Evolutionary conservation across 805 yeast genomes (phyloP).

Genomic region (Peterozyma toletana): DNA sequence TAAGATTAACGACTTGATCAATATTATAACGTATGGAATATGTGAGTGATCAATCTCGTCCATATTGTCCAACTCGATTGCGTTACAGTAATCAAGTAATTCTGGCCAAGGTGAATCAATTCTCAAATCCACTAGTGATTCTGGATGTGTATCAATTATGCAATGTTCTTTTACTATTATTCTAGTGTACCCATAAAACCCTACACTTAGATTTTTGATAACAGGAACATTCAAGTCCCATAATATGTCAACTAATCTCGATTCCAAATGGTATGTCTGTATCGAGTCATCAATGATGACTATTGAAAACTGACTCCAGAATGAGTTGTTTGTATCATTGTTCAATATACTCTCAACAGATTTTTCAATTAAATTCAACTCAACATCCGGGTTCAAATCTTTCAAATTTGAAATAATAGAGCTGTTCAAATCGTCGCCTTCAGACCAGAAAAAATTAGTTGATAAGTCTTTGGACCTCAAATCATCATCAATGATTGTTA

Average conservation of each 20-base stretch:
- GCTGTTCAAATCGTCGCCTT: slow-evolving; percentile 2
- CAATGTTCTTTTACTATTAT: slow-evolving; percentile 49
- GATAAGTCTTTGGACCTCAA: slow-evolving; percentile 29
- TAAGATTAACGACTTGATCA: slow-evolving; percentile 42
- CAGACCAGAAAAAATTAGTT: slow-evolving; percentile 39
- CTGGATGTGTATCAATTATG: slow-evolving; percentile 73
- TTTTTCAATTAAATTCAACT: slow-evolving; percentile 22
- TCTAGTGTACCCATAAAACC: slow-evolving; percentile 60
- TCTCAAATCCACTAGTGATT: slow-evolving; percentile 54
- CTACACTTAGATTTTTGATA: slow-evolving; percentile 41
- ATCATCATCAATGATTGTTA: slow-evolving; percentile 48
- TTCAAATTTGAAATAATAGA: slow-evolving; percentile 32
- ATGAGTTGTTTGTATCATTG: slow-evolving; percentile 11
- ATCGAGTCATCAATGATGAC: slow-evolving; percentile 38
- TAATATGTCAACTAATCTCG: slow-evolving; percentile 25
- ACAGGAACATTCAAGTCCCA: slow-evolving; percentile 46
- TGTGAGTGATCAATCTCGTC: slow-evolving; percentile 45
- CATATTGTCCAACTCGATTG: slow-evolving; percentile 39
- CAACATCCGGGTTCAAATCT: slow-evolving; percentile 58
- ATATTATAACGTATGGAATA: slow-evolving; percentile 62
- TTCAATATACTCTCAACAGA: background rate
- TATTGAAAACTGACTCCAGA: slow-evolving; percentile 43
- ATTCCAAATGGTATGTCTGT: slow-evolving; percentile 15
- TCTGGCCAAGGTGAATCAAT: slow-evolving; percentile 70
- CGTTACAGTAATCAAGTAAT: slow-evolving; percentile 39